Conservation (phyloP, 176 grass and related monocot genomes). For the Oropetium thomaeum region DNA sequence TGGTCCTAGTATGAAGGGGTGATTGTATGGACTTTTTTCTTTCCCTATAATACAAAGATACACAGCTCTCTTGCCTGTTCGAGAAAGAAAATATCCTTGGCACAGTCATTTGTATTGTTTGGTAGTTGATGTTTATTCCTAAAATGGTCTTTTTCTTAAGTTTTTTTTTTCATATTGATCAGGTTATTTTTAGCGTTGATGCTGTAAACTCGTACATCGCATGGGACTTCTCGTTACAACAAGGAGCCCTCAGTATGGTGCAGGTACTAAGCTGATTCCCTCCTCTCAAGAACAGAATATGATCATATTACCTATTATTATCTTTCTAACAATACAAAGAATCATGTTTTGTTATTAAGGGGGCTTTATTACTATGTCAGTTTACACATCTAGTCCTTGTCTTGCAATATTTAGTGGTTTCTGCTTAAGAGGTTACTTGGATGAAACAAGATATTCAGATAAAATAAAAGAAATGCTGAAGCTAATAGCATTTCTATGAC, state of each 20-base stretch:
- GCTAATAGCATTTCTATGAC: background rate
- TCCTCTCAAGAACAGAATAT: background rate
- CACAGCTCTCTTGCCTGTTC: too few relatives aligned
- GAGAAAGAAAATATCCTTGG: too few relatives aligned
- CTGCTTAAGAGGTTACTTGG: background rate
- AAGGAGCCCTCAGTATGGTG: slow-evolving; percentile 77
- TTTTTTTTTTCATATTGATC: slow-evolving; percentile 38
- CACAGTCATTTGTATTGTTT: slow-evolving; percentile 2
- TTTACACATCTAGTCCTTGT: background rate
- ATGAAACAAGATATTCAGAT: background rate
- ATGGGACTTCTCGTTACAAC: slow-evolving; percentile 93
- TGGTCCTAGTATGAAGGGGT: too few relatives aligned
- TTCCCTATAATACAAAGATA: too few relatives aligned
- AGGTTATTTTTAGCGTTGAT: slow-evolving; percentile 88
- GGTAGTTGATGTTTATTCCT: slow-evolving; percentile 3
- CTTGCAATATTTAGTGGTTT: background rate
- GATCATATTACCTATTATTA: background rate
- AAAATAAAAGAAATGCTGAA: background rate
- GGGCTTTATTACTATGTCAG: background rate
- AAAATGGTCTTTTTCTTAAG: background rate
- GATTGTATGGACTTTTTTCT: too few relatives aligned
- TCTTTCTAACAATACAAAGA: background rate
- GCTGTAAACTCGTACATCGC: slow-evolving; percentile 97
- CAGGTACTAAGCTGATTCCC: slow-evolving; percentile 42
- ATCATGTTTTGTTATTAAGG: background rate